These are phyloP conservation scores for Marchantia polymorpha DNA, from an alignment of 225 moss, liverwort and hornwort species.

Conservation along the genomic window DNA sequence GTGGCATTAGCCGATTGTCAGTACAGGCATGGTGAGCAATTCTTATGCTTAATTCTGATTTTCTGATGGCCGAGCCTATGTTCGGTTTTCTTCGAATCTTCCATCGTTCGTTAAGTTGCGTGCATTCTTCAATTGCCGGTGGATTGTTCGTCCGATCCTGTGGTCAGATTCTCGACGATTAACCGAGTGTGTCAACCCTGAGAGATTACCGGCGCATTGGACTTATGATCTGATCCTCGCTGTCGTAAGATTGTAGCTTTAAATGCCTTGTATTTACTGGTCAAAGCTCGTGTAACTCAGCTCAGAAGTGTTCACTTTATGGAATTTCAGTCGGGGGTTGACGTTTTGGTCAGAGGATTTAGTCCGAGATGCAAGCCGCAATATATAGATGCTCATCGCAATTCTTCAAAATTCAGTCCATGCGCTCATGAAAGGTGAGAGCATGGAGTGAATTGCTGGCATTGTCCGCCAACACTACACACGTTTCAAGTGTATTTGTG, in stretches of 20 bases:
- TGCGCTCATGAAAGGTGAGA: too few species aligned
- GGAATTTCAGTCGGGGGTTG: neutral
- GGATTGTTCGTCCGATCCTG: neutral
- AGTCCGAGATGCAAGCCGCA: neutral
- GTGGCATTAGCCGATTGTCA: conserved; percentile 10
- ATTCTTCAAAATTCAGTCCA: neutral
- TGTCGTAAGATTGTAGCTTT: neutral
- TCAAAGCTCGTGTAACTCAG: neutral
- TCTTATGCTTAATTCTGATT: neutral
- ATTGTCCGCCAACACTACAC: neutral
- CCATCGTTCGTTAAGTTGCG: neutral
- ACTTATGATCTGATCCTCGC: neutral
- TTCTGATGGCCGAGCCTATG: neutral
- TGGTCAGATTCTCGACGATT: neutral
- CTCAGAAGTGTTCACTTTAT: neutral
- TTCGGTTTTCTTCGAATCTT: neutral
- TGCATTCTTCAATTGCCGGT: neutral
- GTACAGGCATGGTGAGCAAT: conserved; percentile 5
- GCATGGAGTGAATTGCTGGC: too few species aligned
- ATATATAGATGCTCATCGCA: neutral
- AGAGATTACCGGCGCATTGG: neutral
- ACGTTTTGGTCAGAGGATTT: neutral
- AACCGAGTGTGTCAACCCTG: neutral
- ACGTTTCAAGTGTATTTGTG: neutral
- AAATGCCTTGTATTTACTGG: neutral